These are phyloP conservation scores for Sesbania bispinosa DNA, from an alignment of 306 rosid genomes.

Conservation along the genomic window DNA sequence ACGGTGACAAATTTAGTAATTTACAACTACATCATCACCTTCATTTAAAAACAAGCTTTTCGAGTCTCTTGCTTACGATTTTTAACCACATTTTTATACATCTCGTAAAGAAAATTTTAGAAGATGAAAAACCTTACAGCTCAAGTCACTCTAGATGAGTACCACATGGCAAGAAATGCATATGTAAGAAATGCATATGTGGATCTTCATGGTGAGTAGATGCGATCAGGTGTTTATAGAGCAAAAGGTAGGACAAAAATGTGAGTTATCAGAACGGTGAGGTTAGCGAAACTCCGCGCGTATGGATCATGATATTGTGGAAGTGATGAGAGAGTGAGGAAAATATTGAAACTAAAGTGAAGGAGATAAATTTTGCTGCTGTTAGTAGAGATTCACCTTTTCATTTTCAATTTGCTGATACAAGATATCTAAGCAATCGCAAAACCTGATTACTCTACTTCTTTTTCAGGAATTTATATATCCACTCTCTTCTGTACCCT, in stretches of 20 bases:
- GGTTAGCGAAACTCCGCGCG: not conserved
- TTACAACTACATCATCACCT: slow-evolving; percentile 34
- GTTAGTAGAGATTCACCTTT: not conserved
- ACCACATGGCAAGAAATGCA: not conserved
- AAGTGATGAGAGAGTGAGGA: not conserved
- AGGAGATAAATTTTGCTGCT: slow-evolving; percentile 6
- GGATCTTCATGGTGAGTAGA: not conserved
- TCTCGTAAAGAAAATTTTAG: not conserved
- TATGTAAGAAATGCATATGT: too few relatives aligned
- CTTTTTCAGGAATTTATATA: not conserved
- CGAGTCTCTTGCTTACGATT: slow-evolving; percentile 4
- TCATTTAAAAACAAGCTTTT: slow-evolving; percentile 18
- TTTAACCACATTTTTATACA: too few relatives aligned
- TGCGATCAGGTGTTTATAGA: not conserved
- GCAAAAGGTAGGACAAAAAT: not conserved
- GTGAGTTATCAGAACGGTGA: not conserved
- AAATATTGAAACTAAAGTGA: not conserved
- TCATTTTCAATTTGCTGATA: not conserved
- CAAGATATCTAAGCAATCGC: slow-evolving; percentile 9
- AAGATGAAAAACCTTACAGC: not conserved
- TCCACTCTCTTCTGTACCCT: not conserved
- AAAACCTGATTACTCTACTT: slow-evolving; percentile 5
- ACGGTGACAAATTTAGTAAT: slow-evolving; percentile 41
- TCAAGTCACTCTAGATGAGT: not conserved
- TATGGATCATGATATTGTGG: not conserved